Evolutionary conservation across 306 rosid genomes (phyloP), one percentile per base, ranked within the genome.

Genomic region (Begonia masoniana): DNA sequence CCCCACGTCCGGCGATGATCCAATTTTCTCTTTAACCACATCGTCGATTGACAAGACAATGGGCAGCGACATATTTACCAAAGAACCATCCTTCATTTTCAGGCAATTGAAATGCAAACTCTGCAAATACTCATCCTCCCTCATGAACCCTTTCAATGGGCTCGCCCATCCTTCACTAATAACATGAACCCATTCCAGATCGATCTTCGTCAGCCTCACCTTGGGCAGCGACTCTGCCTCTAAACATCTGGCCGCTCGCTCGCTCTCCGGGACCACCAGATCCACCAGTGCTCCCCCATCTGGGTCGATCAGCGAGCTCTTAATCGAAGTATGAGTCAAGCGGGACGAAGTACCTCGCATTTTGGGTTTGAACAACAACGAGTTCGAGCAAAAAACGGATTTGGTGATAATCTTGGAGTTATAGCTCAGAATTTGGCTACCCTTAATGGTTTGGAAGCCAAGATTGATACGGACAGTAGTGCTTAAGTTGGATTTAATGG

Each of bases 141-240:
- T 83, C 99, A 92, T 92, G 70, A 92, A 92, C 68, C 99, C 99
- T 57, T 60, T 70, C 56, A 92, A 73, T 1, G 99, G 99, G 68
- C 88, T 86, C 3, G 99, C 84, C 96, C 99, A 92, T 12, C 99
- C 96, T 66, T 92, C 96, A 55, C 93, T 56, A 54, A 92, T 61
- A 48, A 92, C 96, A 23, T 86, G 99, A 41, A 81, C 88, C 99
- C 99, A 92, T 68, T 92, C 99, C 15, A 79, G 52, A 71, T 92
- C 99, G 67, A 92, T 74, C 67, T 71, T 76, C 2, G 84, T 73
- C 31, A 92, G 70, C 31, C 55, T 43, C 60, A 76, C 79, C 62
- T 65, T 78, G 0, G 95, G 96, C 62, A 92, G 57, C 7, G 79
- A 57, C 69, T 74, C 81, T 0, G 78, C 95, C 76, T 81, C 84